These are phyloP conservation scores for Eucommia ulmoides DNA, from an alignment of 257 asterid species.

Conservation along the genomic window DNA sequence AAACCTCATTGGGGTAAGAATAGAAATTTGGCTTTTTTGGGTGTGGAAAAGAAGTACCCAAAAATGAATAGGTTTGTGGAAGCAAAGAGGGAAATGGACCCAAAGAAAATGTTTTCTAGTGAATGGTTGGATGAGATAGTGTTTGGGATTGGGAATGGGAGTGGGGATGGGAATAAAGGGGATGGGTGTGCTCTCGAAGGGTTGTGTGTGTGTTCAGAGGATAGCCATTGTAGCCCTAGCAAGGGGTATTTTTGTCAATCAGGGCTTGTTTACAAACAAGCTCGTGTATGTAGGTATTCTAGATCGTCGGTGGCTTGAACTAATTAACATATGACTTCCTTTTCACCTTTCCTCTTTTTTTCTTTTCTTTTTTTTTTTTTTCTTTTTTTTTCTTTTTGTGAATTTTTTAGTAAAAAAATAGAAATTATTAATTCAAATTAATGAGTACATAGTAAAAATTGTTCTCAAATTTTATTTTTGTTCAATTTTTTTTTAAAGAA, in stretches of 20 bases:
- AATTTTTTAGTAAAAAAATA: too few species aligned
- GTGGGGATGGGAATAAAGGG: conserved; percentile 27
- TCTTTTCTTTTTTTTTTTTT: too few species aligned
- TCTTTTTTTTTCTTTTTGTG: too few species aligned
- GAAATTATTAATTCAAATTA: too few species aligned
- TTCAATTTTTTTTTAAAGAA: too few species aligned
- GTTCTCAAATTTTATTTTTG: too few species aligned
- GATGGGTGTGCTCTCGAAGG: conserved; percentile 89
- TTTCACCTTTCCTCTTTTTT: too few species aligned
- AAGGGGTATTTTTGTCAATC: conserved; percentile 46
- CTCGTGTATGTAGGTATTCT: conserved; percentile 55
- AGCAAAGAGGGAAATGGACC: conserved; percentile 38
- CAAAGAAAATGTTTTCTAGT: conserved; percentile 34
- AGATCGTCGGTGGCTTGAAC: too few species aligned
- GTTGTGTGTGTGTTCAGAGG: conserved; percentile 51
- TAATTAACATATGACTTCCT: too few species aligned
- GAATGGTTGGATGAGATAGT: conserved; percentile 46
- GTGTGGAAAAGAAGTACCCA: conserved; percentile 34
- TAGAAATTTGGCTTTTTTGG: conserved; percentile 41
- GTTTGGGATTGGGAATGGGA: conserved; percentile 18
- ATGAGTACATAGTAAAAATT: too few species aligned
- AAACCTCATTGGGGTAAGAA: conserved; percentile 90
- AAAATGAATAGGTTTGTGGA: conserved; percentile 32
- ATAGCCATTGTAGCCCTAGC: conserved; percentile 62
- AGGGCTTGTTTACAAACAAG: conserved; percentile 51